Evolutionary conservation across 1,139 yeast genomes (phyloP).

Genomic region (Pichiaceae sp.): DNA sequence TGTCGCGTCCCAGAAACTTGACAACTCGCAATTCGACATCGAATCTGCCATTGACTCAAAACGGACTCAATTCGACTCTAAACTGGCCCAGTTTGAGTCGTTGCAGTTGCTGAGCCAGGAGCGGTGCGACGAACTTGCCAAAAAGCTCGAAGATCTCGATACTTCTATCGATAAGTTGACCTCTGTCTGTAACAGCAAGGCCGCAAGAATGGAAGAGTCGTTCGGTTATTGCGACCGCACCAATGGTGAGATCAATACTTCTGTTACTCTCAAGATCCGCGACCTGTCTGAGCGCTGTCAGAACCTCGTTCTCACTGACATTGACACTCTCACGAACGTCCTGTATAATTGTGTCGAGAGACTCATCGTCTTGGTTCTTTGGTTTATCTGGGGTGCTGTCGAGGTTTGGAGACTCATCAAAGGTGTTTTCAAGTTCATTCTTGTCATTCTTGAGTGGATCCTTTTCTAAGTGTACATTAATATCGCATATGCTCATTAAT

Average conservation of each 20-base stretch:
- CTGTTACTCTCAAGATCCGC: constrained; percentile 63
- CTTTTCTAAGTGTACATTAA: constrained; percentile 19
- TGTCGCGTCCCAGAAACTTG: constrained; percentile 8
- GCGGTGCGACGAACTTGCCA: constrained; percentile 9
- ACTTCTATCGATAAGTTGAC: constrained; percentile 13
- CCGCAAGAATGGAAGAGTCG: constrained; percentile 45
- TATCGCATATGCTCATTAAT: no score
- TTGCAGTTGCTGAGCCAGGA: constrained; percentile 8
- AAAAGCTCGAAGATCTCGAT: constrained; percentile 14
- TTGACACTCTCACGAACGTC: constrained; percentile 22
- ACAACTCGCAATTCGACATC: constrained; percentile 7
- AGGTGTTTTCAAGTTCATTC: constrained; percentile 27
- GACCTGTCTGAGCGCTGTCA: constrained; percentile 65
- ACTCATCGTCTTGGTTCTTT: constrained; percentile 51
- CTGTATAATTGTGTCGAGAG: constrained; percentile 41
- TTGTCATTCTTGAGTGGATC: constrained; percentile 36
- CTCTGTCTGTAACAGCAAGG: constrained; percentile 11
- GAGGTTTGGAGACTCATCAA: constrained; percentile 40
- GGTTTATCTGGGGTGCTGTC: constrained; percentile 66
- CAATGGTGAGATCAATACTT: constrained; percentile 76
- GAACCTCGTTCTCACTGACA: constrained; percentile 27
- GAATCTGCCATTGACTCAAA: constrained; percentile 4
- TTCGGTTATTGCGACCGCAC: constrained; percentile 67
- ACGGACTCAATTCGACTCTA: constrained; percentile 4
- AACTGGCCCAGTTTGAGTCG: constrained; percentile 9